These are phyloP conservation scores for Herpotrichia juniperi DNA, from an alignment of 2,329 filamentous ascomycete genomes.

Conservation along the genomic window DNA sequence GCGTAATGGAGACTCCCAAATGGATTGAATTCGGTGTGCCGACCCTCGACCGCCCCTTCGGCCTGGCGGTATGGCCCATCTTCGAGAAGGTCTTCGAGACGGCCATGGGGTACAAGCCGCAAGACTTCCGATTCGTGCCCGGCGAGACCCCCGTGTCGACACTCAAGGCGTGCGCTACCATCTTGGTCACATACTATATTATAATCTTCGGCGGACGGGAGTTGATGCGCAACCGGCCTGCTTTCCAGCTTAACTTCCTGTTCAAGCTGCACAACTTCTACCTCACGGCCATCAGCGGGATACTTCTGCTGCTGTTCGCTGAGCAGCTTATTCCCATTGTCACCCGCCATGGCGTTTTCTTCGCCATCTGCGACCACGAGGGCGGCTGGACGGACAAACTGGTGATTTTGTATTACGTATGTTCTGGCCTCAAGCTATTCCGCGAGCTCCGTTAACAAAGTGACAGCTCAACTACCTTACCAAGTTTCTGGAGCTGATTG, in stretches of 20 bases:
- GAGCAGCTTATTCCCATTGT: slow-evolving; percentile 90
- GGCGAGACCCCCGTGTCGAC: slow-evolving; percentile 90
- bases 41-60: slow-evolving; percentile 89
- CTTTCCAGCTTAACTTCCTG: slow-evolving; percentile 84
- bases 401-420: slow-evolving; percentile 94
- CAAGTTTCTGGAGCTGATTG: slow-evolving; percentile 94
- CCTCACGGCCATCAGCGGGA: slow-evolving; percentile 82
- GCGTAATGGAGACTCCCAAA: slow-evolving; percentile 56
- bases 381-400: slow-evolving; percentile 95
- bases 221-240: slow-evolving; percentile 83
- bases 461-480: slow-evolving; percentile 92
- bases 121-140: slow-evolving; percentile 83
- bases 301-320: slow-evolving; percentile 81
- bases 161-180: slow-evolving; percentile 77
- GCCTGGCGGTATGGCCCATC: slow-evolving; percentile 89
- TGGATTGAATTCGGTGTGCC: slow-evolving; percentile 66
- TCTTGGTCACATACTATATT: slow-evolving; percentile 87
- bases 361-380: slow-evolving; percentile 78
- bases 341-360: slow-evolving; percentile 81
- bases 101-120: slow-evolving; percentile 79
- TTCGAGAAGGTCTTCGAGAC: slow-evolving; percentile 86
- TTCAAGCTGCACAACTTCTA: slow-evolving; percentile 98
- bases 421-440: slow-evolving; percentile 45
- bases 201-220: slow-evolving; percentile 93
- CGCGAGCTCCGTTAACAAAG: not conserved